Conservation (phyloP, 2,329 filamentous ascomycete species). For the Ilyonectria robusta region DNA sequence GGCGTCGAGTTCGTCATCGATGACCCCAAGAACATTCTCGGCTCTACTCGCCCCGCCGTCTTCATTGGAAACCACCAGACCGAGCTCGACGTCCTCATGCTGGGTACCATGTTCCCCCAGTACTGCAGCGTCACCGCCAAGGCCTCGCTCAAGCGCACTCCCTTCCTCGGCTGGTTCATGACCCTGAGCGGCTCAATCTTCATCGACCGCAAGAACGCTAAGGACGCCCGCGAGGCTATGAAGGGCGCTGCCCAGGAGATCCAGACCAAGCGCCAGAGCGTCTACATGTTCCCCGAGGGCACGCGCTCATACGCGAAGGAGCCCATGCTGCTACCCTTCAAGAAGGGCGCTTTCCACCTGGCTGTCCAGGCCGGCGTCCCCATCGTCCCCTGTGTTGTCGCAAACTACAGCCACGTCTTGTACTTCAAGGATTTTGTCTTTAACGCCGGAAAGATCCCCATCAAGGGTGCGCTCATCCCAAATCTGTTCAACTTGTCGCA, state of each 20-base stretch:
- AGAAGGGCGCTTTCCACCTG: slow-evolving; percentile 98
- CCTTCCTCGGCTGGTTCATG: slow-evolving; percentile 97
- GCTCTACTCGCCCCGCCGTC: slow-evolving; percentile 82
- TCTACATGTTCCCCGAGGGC: slow-evolving; percentile 93
- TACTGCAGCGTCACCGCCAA: slow-evolving; percentile 97
- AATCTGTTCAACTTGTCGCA: neutral
- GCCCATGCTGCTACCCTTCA: slow-evolving; percentile 91
- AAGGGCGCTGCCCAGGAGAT: slow-evolving; percentile 87
- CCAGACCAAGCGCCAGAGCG: slow-evolving; percentile 77
- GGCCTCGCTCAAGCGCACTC: slow-evolving; percentile 81
- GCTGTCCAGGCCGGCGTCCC: slow-evolving; percentile 95
- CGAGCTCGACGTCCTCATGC: slow-evolving; percentile 93
- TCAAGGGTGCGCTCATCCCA: slow-evolving; percentile 72
- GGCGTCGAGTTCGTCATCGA: slow-evolving; percentile 84
- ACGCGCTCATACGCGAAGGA: slow-evolving; percentile 91
- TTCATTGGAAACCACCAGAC: slow-evolving; percentile 97
- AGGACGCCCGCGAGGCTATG: slow-evolving; percentile 88
- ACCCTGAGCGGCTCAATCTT: slow-evolving; percentile 89
- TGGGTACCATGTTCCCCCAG: slow-evolving; percentile 89
- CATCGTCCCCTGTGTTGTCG: slow-evolving; percentile 87
- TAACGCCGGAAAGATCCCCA: slow-evolving; percentile 77
- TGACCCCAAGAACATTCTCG: slow-evolving; percentile 74
- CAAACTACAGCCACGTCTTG: slow-evolving; percentile 84
- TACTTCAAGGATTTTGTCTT: slow-evolving; percentile 76
- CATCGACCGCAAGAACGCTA: slow-evolving; percentile 90